Evolutionary conservation across 805 yeast species (phyloP), one percentile per base, ranked within the genome.

Genomic region (Candida orba): DNA sequence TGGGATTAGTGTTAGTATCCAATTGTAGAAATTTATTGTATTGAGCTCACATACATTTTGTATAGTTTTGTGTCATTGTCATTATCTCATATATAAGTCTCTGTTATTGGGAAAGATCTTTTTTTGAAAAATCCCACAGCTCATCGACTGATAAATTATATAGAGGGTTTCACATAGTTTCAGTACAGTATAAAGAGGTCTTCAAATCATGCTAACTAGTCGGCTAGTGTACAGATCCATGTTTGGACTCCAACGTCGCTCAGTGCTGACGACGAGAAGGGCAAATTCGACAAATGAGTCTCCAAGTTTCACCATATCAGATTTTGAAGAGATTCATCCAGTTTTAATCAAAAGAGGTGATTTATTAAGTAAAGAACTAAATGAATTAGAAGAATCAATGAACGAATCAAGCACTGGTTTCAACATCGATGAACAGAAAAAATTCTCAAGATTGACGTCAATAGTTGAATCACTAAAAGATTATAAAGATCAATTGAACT

Each of bases 321-420:
- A 31, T 22, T 37, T 37, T 20, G 29, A 30, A 22, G 35, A 37
- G 23, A 37, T 23, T 14, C 84, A 79, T 46, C 80, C 84, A 1
- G 63, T 75, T 1, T 55, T 81, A 12, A 45, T 76, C 23, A 55
- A 69, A 40, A 69, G 75, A 52, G 81, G 85, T 0, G 62, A 63
- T 14, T 40, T 55, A 7, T 58, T 77, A 44, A 51, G 57, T 8
- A 47, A 54, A 2, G 81, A 80, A 48, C 59, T 75, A 39, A 43
- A 51, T 4, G 51, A 51, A 1, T 56, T 80, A 2, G 76, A 76
- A 32, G 48, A 57, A 1, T 60, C 62, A 39, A 53, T 81, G 36
- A 59, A 78, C 0, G 44, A 62, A 6, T 78, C 76, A 1, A 9
- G 36, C 4, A 56, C 56, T 4, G 60, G 54, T 1, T 76, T 76